Evolutionary conservation across 441 rosid species (phyloP).

Genomic region (Capsella rubella): DNA sequence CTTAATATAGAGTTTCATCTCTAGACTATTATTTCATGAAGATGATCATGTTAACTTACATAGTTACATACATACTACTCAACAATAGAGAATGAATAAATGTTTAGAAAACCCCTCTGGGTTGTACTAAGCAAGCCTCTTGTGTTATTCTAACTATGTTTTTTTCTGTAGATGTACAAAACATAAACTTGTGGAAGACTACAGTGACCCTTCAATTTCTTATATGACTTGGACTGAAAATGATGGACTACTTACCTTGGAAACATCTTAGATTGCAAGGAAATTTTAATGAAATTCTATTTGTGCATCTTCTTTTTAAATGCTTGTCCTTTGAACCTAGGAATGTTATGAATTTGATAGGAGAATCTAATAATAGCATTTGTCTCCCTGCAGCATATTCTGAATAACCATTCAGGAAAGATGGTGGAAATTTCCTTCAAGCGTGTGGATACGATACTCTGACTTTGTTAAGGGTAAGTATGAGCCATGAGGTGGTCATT

Average conservation of each 20-base stretch:
- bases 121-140: conserved; percentile 12
- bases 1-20: not conserved
- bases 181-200: not conserved
- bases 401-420: not conserved
- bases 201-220: not conserved
- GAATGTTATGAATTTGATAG: conserved; percentile 1
- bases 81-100: not conserved
- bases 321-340: conserved; percentile 2
- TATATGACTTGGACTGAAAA: conserved; percentile 2
- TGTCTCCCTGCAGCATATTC: conserved; percentile 1
- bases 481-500: conserved; percentile 6
- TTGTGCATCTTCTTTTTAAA: conserved; percentile 17
- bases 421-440: conserved; percentile 8
- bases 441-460: conserved; percentile 24
- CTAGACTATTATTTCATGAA: not conserved
- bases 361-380: not conserved
- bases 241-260: not conserved
- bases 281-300: too few relatives aligned
- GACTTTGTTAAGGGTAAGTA: not conserved
- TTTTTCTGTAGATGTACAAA: not conserved
- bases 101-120: not conserved
- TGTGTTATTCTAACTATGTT: not conserved
- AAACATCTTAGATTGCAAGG: not conserved
- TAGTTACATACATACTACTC: not conserved
- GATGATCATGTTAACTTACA: not conserved